Base-by-base conservation (phyloP, 495 filamentous ascomycete species). In the Tuber borchii region DNA sequence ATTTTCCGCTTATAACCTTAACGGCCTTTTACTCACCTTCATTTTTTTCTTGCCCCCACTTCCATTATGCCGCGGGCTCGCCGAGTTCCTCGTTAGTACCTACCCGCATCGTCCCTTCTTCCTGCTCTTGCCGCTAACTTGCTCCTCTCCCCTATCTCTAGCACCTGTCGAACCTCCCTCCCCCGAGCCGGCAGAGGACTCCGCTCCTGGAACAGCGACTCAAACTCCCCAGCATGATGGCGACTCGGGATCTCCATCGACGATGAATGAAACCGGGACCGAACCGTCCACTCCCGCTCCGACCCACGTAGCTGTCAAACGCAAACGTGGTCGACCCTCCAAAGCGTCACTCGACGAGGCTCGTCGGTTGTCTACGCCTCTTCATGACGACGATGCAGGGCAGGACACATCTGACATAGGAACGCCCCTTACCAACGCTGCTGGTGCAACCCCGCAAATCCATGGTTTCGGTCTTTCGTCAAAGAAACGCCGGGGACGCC, bases 401-500 rank as follows among this genome's bases (percentile, higher is more conserved):
- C 26, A 43, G 37, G 40, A 65, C 61, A 69, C 39, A 46, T 78
- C 76, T 26, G 81, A 81, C 51, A 26, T 70, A 20, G 75, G 74
- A 40, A 80, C 82, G 9, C 74, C 83, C 19, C 26, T 65, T 6
- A 65, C 56, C 56, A 65, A 65, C 26, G 56, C 75, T 20, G 73
- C 76, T 22, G 43, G 46, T 2, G 34, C 56, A 34, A 82, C 81
- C n/a, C 75, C 80, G 40, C 79, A 80, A 43, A 46, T 87, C 84
- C 56, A 65, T 4, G 56, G 56, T 8, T 31, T 16, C 12, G 26
- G 86, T 83, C n/a, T 88, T 84, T 85, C 90, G 80, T 79, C 90
- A 84, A 85, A 93, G 82, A 89, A 92, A 77, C 92, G 94, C 68
- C 88, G 94, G 2, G 94, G 94, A 20, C 90, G 94, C 43, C 94